Percentiles rank a stretch among this genome's conserved stretches.
phyloP scores from a whole-genome alignment of 73 alveolate species.

The Stentor roeselii region DNA sequence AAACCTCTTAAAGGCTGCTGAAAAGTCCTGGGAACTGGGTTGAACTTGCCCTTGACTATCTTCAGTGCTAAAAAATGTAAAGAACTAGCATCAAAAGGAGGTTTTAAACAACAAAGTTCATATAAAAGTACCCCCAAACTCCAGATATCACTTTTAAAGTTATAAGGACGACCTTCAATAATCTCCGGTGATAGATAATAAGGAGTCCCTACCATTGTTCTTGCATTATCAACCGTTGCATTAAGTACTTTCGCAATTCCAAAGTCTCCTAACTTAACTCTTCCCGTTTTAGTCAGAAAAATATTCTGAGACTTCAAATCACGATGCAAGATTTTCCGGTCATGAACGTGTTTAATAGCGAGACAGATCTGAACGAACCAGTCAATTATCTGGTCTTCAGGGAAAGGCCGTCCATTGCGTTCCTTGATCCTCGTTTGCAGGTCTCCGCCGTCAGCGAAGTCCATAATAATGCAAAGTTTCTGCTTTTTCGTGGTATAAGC shows the following conservation, averaged over 20 bases:
- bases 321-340: constrained; percentile 90
- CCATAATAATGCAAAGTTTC: constrained; percentile 54
- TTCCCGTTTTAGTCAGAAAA: constrained; percentile 83
- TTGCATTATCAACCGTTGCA: constrained; percentile 85
- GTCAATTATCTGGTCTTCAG: constrained; percentile 71
- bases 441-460: constrained; percentile 73
- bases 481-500: constrained; percentile 57
- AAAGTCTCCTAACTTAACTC: constrained; percentile 95
- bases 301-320: constrained; percentile 92
- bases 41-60: constrained; percentile 59
- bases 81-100: constrained; percentile 73
- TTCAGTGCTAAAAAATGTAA: constrained; percentile 62
- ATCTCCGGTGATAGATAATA: constrained; percentile 94
- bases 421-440: constrained; percentile 53
- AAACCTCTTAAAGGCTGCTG: constrained; percentile 47
- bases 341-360: constrained; percentile 90
- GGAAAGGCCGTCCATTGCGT: constrained; percentile 52
- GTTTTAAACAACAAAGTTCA: constrained; percentile 72
- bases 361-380: constrained; percentile 80
- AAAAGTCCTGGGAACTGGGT: constrained; percentile 49
- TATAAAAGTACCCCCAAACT: constrained; percentile 61
- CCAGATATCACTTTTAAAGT: constrained; percentile 60
- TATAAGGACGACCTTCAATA: constrained; percentile 83
- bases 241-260: constrained; percentile 93
- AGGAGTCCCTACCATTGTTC: constrained; percentile 96